These are phyloP conservation scores for Colletotrichum kahawae DNA, from an alignment of 2,329 filamentous ascomycete species.

Conservation along the genomic window DNA sequence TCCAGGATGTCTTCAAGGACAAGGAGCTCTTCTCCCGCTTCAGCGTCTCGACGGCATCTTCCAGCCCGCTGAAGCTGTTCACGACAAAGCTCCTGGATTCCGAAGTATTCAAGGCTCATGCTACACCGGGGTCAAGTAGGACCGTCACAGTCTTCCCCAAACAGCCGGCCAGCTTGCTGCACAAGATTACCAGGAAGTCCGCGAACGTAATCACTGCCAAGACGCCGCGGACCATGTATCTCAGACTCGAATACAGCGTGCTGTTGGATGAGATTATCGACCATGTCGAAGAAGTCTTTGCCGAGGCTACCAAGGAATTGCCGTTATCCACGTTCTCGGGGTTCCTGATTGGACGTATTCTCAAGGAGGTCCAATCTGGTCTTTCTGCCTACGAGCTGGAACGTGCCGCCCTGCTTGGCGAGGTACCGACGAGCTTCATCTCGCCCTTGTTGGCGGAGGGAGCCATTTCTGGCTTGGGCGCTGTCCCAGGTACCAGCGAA, in stretches of 20 bases:
- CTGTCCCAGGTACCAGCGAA: slow-evolving; percentile 37
- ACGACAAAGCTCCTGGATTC: slow-evolving; percentile 74
- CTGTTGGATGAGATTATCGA: slow-evolving; percentile 74
- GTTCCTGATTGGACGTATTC: slow-evolving; percentile 48
- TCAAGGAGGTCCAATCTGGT: slow-evolving; percentile 46
- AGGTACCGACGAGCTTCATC: slow-evolving; percentile 55
- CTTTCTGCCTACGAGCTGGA: slow-evolving; percentile 61
- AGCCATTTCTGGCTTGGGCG: slow-evolving; percentile 56
- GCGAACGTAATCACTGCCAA: slow-evolving; percentile 35
- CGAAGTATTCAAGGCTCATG: slow-evolving; percentile 69
- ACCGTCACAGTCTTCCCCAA: slow-evolving; percentile 75
- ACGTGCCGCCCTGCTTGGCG: slow-evolving; percentile 57
- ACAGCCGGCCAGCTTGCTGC: slow-evolving; percentile 81
- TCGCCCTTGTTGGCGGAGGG: slow-evolving; percentile 51
- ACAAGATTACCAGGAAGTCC: slow-evolving; percentile 71
- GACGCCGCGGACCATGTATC: slow-evolving; percentile 58
- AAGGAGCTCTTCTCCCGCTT: slow-evolving; percentile 85
- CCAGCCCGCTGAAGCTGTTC: slow-evolving; percentile 76
- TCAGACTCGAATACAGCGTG: slow-evolving; percentile 78
- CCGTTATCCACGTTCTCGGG: slow-evolving; percentile 51
- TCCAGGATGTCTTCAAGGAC: slow-evolving; percentile 94
- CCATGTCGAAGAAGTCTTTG: slow-evolving; percentile 50
- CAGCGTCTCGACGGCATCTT: slow-evolving; percentile 81
- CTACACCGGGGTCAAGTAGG: slow-evolving; percentile 56
- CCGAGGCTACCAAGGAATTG: slow-evolving; percentile 40